Evolutionary conservation across 257 asterid species (phyloP).

Genomic region (Ilex asprella): DNA sequence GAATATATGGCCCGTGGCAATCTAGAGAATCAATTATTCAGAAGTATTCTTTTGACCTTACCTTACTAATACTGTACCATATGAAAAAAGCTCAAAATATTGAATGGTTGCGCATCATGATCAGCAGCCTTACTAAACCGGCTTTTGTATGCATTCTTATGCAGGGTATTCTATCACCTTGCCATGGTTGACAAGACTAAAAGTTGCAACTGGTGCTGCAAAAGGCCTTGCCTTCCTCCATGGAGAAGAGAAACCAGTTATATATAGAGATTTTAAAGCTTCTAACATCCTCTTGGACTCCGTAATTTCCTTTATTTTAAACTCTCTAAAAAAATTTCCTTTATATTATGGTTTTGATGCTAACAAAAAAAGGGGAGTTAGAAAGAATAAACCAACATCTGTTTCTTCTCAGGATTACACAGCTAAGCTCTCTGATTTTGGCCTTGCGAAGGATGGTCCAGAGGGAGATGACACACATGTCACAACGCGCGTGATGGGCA

Average conservation of each 20-base stretch:
- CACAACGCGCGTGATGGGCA: conserved; percentile 79
- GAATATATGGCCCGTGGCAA: conserved; percentile 76
- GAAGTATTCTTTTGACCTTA: conserved; percentile 30
- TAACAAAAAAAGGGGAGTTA: not conserved
- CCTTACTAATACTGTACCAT: not conserved
- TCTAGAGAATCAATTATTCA: conserved; percentile 63
- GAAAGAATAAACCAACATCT: not conserved
- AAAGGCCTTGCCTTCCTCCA: not conserved
- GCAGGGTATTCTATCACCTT: not conserved
- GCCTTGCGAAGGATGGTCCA: conserved; percentile 83
- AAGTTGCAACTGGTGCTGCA: not conserved
- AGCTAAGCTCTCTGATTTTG: conserved; percentile 73
- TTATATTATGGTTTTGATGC: not conserved
- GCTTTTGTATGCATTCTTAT: not conserved
- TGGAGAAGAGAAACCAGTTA: not conserved
- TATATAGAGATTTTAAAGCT: not conserved
- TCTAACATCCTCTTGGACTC: conserved; percentile 39
- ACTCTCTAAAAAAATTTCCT: not conserved
- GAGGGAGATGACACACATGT: conserved; percentile 70
- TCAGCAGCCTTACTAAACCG: not conserved
- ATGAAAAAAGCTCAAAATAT: not conserved
- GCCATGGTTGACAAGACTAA: not conserved
- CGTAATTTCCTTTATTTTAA: conserved; percentile 9
- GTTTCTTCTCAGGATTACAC: conserved; percentile 41
- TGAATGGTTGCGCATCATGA: too few relatives aligned